Percentiles rank a stretch among this genome's conserved stretches.
Evolutionary conservation across 2,329 filamentous ascomycete genomes (phyloP).

Genomic region (Ceratocystis colombiana): DNA sequence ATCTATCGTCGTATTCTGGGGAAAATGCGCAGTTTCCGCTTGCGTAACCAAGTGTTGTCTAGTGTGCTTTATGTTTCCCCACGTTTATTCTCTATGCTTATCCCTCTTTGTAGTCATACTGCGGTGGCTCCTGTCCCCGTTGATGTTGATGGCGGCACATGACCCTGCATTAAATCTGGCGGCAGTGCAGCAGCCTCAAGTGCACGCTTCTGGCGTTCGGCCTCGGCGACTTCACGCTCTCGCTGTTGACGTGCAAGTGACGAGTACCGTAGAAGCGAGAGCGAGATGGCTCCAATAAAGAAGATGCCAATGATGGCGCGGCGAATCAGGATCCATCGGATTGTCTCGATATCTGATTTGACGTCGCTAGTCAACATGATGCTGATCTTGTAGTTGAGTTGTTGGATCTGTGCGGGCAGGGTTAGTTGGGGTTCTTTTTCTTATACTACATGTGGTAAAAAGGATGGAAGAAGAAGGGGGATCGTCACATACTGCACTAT

Average conservation of each 20-base stretch:
- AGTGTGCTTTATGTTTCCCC: background rate
- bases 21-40: no score
- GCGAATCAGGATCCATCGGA: conserved; percentile 73
- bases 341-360: conserved; percentile 80
- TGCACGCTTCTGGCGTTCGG: conserved; percentile 36
- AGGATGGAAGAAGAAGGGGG: background rate
- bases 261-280: conserved; percentile 50
- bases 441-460: background rate
- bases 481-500: conserved; percentile 55
- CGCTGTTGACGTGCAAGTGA: conserved; percentile 45
- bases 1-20: no score
- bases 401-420: conserved; percentile 56
- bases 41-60: no score
- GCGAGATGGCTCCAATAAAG: conserved; percentile 53
- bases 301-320: conserved; percentile 54
- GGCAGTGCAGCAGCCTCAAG: background rate
- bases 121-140: background rate
- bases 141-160: background rate
- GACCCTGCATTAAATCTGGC: conserved; percentile 11
- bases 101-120: background rate
- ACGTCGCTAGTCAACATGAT: conserved; percentile 81
- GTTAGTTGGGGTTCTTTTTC: conserved; percentile 25
- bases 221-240: conserved; percentile 1
- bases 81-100: background rate
- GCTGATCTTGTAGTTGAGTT: conserved; percentile 93